Conservation (phyloP, 306 rosid genomes). For the Alnus rubra region DNA sequence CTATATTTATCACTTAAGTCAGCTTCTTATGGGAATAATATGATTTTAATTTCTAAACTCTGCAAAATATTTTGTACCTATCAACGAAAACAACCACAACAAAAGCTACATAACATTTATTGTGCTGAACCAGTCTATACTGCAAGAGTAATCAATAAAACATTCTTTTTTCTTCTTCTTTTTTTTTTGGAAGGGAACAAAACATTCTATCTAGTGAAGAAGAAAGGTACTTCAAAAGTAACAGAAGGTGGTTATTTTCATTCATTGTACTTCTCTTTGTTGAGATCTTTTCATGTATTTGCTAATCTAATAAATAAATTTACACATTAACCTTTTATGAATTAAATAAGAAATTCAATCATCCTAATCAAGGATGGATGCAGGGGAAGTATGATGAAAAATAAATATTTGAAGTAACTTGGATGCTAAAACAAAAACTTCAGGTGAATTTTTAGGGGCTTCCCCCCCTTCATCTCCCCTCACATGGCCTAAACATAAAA, state of each 20-base stretch:
- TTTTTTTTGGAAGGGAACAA: not conserved
- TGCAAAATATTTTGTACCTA: not conserved
- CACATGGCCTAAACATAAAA: not conserved
- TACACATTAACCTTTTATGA: not conserved
- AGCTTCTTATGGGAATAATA: not conserved
- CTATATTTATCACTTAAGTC: not conserved
- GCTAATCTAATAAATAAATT: not conserved
- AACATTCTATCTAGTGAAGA: not conserved
- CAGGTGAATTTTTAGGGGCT: not conserved
- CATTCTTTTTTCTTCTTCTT: not conserved
- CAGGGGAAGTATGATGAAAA: not conserved
- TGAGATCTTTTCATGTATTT: not conserved
- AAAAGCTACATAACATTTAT: not conserved
- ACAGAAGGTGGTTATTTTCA: no score
- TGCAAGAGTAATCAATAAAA: not conserved
- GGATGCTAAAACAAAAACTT: not conserved
- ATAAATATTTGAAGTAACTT: not conserved
- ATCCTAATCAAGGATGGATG: slow-evolving; percentile 1
- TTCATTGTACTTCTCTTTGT: not conserved
- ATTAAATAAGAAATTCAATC: not conserved
- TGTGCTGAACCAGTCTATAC: not conserved
- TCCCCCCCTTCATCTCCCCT: not conserved
- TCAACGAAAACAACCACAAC: not conserved
- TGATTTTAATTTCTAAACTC: not conserved
- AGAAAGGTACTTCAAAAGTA: not conserved